These are phyloP conservation scores for Yamadazyma trypodendri DNA, from an alignment of 1,139 yeast species.

Conservation along the genomic window DNA sequence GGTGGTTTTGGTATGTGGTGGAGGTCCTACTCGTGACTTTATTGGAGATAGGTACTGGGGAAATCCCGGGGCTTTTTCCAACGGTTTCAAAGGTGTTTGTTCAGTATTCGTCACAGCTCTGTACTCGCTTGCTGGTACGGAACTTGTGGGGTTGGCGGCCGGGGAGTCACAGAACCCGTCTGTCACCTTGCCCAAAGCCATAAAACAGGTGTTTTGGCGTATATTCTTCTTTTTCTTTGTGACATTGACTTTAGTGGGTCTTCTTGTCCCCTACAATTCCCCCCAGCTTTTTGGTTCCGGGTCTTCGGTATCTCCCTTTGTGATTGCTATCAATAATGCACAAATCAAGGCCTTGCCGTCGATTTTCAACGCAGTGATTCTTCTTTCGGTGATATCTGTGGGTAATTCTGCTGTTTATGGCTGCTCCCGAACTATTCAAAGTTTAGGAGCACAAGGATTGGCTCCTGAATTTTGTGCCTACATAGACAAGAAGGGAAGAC, in stretches of 20 bases:
- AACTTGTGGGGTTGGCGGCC: conserved; percentile 49
- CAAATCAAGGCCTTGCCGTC: conserved; percentile 48
- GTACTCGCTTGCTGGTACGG: conserved; percentile 44
- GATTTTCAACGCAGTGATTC: conserved; percentile 42
- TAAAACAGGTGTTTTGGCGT: conserved; percentile 46
- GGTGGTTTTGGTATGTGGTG: conserved; percentile 63
- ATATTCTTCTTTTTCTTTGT: conserved; percentile 40
- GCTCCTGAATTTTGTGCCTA: conserved; percentile 37
- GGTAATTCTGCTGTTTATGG: conserved; percentile 49
- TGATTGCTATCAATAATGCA: conserved; percentile 54
- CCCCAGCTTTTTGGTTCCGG: conserved; percentile 31
- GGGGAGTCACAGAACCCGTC: conserved; percentile 37
- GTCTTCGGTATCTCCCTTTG: conserved; percentile 50
- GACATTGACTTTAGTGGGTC: conserved; percentile 39
- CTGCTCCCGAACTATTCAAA: conserved; percentile 41
- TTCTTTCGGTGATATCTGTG: conserved; percentile 41
- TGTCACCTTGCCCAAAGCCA: conserved; percentile 39
- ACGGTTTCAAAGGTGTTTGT: conserved; percentile 45
- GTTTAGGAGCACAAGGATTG: conserved; percentile 41
- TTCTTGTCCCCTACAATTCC: conserved; percentile 37
- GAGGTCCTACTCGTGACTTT: conserved; percentile 62
- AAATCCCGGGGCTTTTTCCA: conserved; percentile 52
- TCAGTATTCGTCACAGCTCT: conserved; percentile 44
- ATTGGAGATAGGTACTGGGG: conserved; percentile 65
- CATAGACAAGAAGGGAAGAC: conserved; percentile 43